These are phyloP conservation scores for Suillus americanus DNA, from an alignment of 768 basidiomycete species.

Conservation along the genomic window DNA sequence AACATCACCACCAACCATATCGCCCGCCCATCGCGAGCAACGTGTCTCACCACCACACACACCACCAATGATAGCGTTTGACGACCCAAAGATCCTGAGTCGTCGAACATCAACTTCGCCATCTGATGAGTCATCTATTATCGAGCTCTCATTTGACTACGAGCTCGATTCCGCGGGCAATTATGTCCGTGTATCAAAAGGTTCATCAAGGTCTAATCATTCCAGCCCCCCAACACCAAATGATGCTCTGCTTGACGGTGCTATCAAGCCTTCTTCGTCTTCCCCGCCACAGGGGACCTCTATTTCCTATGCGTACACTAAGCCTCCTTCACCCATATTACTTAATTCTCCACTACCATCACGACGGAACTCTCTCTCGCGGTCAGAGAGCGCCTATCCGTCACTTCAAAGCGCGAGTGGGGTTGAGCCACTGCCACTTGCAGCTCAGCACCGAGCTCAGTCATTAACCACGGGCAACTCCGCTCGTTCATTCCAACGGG, in stretches of 20 bases:
- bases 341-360: slow-evolving; percentile 39
- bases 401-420: slow-evolving; percentile 30
- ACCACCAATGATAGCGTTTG: slow-evolving; percentile 26
- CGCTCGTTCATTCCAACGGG: slow-evolving; percentile 62
- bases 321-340: slow-evolving; percentile 34
- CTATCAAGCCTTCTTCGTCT: slow-evolving; percentile 22
- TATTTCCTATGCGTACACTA: slow-evolving; percentile 20
- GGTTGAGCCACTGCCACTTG: slow-evolving; percentile 23
- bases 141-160: slow-evolving; percentile 50
- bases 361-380: slow-evolving; percentile 54
- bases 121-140: slow-evolving; percentile 46
- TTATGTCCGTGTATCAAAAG: slow-evolving; percentile 46
- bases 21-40: slow-evolving; percentile 29
- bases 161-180: slow-evolving; percentile 45
- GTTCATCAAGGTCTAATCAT: slow-evolving; percentile 35
- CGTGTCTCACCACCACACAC: slow-evolving; percentile 32
- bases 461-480: slow-evolving; percentile 18
- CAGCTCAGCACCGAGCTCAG: slow-evolving; percentile 30
- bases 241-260: slow-evolving; percentile 28
- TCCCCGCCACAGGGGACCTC: slow-evolving; percentile 26
- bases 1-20: slow-evolving; percentile 23
- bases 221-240: slow-evolving; percentile 44
- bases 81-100: slow-evolving; percentile 28
- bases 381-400: slow-evolving; percentile 66
- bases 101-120: slow-evolving; percentile 35